phyloP scores from a whole-genome alignment of 73 alveolate genomes.

The Paramecium biaurelia region DNA sequence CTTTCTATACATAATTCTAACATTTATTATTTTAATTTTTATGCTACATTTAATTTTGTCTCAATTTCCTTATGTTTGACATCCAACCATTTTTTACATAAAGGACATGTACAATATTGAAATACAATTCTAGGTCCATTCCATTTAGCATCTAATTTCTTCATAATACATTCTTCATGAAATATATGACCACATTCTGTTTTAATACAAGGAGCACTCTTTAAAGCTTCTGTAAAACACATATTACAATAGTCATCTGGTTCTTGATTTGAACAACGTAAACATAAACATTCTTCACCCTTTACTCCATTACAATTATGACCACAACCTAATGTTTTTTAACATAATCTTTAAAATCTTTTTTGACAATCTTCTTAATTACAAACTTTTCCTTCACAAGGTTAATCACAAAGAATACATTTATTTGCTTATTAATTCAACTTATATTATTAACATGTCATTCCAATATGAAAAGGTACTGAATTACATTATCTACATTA shows the following conservation, averaged over 20 bases:
- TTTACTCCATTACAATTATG: slow-evolving; percentile 82
- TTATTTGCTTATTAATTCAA: slow-evolving; percentile 34
- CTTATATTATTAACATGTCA: slow-evolving; percentile 75
- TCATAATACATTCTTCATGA: background rate
- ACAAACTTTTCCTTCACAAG: slow-evolving; percentile 68
- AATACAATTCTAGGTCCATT: slow-evolving; percentile 18
- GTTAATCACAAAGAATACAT: slow-evolving; percentile 23
- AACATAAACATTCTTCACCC: slow-evolving; percentile 73
- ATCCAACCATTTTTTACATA: slow-evolving; percentile 4
- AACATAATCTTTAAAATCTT: slow-evolving; percentile 69
- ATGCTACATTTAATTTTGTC: background rate
- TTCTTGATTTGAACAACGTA: slow-evolving; percentile 66
- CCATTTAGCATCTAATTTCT: slow-evolving; percentile 30
- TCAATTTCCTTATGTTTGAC: background rate
- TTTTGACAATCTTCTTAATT: slow-evolving; percentile 68
- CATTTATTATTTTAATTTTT: background rate
- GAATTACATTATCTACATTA: slow-evolving; percentile 80
- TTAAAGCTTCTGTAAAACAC: slow-evolving; percentile 80
- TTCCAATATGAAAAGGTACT: slow-evolving; percentile 89
- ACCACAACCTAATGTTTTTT: slow-evolving; percentile 76
- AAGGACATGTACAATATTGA: background rate
- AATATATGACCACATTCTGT: background rate
- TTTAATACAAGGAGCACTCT: slow-evolving; percentile 72
- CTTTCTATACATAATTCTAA: background rate
- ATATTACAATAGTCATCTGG: slow-evolving; percentile 69